Evolutionary conservation across 495 filamentous ascomycete species (phyloP).

Genomic region (Penicillium robsamsonii): DNA sequence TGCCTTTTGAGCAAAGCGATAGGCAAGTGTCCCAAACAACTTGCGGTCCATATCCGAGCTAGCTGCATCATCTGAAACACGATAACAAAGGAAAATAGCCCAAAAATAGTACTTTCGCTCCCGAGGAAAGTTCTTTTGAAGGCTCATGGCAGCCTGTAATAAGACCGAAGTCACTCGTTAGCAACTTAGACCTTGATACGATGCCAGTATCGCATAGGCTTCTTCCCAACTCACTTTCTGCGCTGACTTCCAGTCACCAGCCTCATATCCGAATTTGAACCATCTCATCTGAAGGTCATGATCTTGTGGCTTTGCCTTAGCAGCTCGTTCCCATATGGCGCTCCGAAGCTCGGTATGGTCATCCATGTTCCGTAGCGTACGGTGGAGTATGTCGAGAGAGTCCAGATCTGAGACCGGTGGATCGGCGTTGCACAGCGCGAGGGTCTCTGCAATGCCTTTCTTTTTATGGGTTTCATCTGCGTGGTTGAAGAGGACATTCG

Average conservation of each 20-base stretch:
- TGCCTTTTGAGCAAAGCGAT: slow-evolving; percentile 58
- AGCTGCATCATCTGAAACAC: slow-evolving; percentile 35
- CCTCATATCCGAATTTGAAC: slow-evolving; percentile 50
- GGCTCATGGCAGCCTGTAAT: slow-evolving; percentile 54
- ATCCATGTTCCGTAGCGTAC: slow-evolving; percentile 34
- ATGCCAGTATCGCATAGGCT: background rate
- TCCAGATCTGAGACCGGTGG: slow-evolving; percentile 52
- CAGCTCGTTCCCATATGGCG: slow-evolving; percentile 55
- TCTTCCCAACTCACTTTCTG: slow-evolving; percentile 47
- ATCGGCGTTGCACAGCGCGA: slow-evolving; percentile 43
- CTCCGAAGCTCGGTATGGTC: slow-evolving; percentile 35
- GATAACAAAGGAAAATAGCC: slow-evolving; percentile 53
- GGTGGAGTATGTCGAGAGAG: slow-evolving; percentile 46
- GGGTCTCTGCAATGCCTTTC: slow-evolving; percentile 48
- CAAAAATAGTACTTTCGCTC: slow-evolving; percentile 58
- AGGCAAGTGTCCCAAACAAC: slow-evolving; percentile 57
- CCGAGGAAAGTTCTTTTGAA: slow-evolving; percentile 57
- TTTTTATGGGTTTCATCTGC: slow-evolving; percentile 43
- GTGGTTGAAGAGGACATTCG: slow-evolving; percentile 47
- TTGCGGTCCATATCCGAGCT: slow-evolving; percentile 51
- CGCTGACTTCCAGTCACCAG: slow-evolving; percentile 54
- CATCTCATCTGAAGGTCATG: slow-evolving; percentile 52
- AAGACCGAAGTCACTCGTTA: slow-evolving; percentile 3
- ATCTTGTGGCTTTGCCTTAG: slow-evolving; percentile 51
- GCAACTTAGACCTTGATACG: background rate